Evolutionary conservation across 306 rosid genomes (phyloP), one percentile per base, ranked within the genome.

Genomic region (Spatholobus suberectus): DNA sequence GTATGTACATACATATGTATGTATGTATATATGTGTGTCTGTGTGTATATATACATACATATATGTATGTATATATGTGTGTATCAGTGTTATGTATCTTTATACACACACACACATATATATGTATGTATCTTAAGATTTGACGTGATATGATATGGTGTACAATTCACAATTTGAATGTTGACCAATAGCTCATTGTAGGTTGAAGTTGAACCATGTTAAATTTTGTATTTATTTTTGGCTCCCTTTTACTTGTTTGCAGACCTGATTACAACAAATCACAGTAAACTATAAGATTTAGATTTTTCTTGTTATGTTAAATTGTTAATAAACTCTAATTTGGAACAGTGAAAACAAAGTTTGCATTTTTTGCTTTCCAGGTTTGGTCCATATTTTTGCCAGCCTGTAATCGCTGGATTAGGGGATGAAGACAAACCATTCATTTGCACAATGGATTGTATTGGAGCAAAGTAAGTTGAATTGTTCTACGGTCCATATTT

Each of bases 371-470:
- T 73, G 58, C 37, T 59, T 63, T 77, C 24, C 76, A 96, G 99
- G 91, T 94, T 96, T 62, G 98, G 99, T 82, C 99, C 98, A 11
- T 96, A 96, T 84, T 91, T 96, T 79, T 88, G 92, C 88, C 99
- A 96, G 85, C 99, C 97, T 51, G 98, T 92, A 49, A 96, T 96
- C 88, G 99, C 97, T 83, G 98, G 99, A 24, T 77, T 96, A 85
- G 92, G 97, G 70, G 98, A 94, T 54, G 97, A 82, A 46, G 92
- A 94, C 88, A 91, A 85, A 75, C 98, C 99, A 17, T 96, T 96
- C 88, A 96, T 96, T 68, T 96, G 99, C 88, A 96, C 99, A 5
- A 96, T 92, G 98, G 99, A 96, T 78, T 86, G 94, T 6, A 86
- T 94, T 84, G 99, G 99, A 74, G 99, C 99, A 67, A 96, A 96